Evolutionary conservation across 345 rosid genomes (phyloP).

Genomic region (Populus tremula): DNA sequence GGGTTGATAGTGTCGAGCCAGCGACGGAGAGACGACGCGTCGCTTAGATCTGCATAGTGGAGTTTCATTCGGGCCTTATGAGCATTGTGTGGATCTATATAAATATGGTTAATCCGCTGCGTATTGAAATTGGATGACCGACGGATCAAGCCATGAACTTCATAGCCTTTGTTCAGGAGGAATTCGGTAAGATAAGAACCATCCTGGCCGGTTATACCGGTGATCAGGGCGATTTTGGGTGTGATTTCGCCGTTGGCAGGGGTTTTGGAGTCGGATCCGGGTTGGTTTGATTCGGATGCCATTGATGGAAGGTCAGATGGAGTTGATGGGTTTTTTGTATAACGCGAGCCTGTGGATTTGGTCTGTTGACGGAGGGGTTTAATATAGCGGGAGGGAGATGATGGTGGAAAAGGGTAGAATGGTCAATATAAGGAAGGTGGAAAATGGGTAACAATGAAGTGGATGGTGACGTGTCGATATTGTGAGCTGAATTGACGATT

Average conservation of each 20-base stretch:
- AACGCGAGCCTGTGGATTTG: neutral
- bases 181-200: slow-evolving; percentile 93
- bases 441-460: neutral
- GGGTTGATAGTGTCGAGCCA: slow-evolving; percentile 88
- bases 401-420: neutral
- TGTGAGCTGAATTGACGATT: neutral
- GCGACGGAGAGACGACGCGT: slow-evolving; percentile 93
- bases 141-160: slow-evolving; percentile 88
- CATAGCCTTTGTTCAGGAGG: slow-evolving; percentile 72
- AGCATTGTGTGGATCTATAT: slow-evolving; percentile 89
- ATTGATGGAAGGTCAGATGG: neutral
- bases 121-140: slow-evolving; percentile 97
- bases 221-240: slow-evolving; percentile 65
- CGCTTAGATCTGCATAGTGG: slow-evolving; percentile 81
- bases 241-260: slow-evolving; percentile 27
- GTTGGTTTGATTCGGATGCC: slow-evolving; percentile 16
- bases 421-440: neutral
- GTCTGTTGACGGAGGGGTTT: neutral
- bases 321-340: neutral
- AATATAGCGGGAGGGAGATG: neutral
- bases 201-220: slow-evolving; percentile 96
- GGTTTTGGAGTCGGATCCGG: slow-evolving; percentile 32
- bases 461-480: neutral
- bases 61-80: slow-evolving; percentile 88
- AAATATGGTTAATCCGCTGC: slow-evolving; percentile 92